These are phyloP conservation scores for Toxicodendron radicans DNA, from an alignment of 345 rosid genomes.

Conservation along the genomic window DNA sequence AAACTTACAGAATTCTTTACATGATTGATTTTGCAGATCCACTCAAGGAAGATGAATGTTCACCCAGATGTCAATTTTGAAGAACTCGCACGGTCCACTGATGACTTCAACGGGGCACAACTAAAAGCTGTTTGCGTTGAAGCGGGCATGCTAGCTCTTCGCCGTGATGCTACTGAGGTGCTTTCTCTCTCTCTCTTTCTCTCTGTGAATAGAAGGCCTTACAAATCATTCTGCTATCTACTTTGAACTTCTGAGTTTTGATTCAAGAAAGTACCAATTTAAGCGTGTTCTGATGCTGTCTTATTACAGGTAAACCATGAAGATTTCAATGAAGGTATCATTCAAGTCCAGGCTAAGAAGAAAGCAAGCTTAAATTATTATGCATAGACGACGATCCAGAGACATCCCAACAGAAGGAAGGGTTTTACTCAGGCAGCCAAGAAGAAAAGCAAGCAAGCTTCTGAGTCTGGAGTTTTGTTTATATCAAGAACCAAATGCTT, in stretches of 20 bases:
- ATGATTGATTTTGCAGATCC: constrained; percentile 53
- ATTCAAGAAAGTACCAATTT: not conserved
- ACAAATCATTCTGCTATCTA: not conserved
- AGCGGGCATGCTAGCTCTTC: constrained; percentile 99
- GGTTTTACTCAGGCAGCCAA: not conserved
- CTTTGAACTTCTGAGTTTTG: not conserved
- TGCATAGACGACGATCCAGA: constrained; percentile 38
- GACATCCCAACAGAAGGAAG: too few species aligned
- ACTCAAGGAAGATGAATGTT: constrained; percentile 99
- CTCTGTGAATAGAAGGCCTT: not conserved
- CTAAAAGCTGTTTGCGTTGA: constrained; percentile 98
- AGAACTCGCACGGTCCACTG: constrained; percentile 98
- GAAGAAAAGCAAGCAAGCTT: not conserved
- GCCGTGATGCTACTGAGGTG: constrained; percentile 99
- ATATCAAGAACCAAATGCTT: not conserved
- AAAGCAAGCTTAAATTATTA: constrained; percentile 96
- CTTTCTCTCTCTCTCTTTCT: constrained; percentile 7
- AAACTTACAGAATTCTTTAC: not conserved
- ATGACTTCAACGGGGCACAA: constrained; percentile 98
- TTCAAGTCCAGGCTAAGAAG: constrained; percentile 99
- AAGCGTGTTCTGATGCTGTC: constrained; percentile 8
- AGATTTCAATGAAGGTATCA: constrained; percentile 98
- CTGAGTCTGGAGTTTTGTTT: not conserved
- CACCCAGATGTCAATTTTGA: constrained; percentile 96
- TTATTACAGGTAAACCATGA: constrained; percentile 86